A percentile compares a stretch with the other conserved stretches of the same genome.
These are phyloP conservation scores for Entomortierella beljakovae DNA, from an alignment of 192 early-diverging fungal species.

Conservation along the genomic window DNA sequence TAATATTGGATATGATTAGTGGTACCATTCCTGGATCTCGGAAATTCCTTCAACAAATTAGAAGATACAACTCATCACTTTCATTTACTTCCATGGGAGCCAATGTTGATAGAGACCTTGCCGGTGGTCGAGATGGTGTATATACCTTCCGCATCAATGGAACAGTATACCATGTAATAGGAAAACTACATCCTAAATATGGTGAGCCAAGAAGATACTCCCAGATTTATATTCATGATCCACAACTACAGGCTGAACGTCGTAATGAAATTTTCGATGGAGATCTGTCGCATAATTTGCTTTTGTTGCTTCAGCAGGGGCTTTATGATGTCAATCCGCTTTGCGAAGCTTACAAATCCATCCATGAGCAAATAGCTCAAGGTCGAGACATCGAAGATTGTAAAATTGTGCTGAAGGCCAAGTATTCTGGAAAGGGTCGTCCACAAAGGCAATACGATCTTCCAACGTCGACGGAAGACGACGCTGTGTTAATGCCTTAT, in stretches of 20 bases:
- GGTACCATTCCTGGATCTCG: neutral
- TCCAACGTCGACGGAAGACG: neutral
- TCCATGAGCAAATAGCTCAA: too few species aligned
- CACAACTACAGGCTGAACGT: neutral
- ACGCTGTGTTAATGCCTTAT: neutral
- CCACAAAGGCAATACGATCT: too few species aligned
- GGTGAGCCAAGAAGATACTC: neutral
- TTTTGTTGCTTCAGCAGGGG: neutral
- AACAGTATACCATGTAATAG: constrained; percentile 19
- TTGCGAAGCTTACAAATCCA: too few species aligned
- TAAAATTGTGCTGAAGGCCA: too few species aligned
- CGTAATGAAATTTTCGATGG: neutral
- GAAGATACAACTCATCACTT: constrained; percentile 37
- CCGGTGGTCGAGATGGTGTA: constrained; percentile 3
- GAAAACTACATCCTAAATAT: constrained; percentile 1
- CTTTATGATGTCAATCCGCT: too few species aligned
- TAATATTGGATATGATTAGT: neutral
- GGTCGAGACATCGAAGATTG: too few species aligned
- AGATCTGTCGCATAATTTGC: neutral
- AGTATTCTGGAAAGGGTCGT: too few species aligned
- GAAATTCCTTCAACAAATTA: constrained; percentile 13
- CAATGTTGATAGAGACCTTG: constrained; percentile 2
- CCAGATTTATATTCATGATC: constrained; percentile 21
- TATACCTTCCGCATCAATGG: constrained; percentile 34
- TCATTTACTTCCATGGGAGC: constrained; percentile 42